Conservation (phyloP, 2,329 filamentous ascomycete genomes). For the Cryphonectria nitschkei region DNA sequence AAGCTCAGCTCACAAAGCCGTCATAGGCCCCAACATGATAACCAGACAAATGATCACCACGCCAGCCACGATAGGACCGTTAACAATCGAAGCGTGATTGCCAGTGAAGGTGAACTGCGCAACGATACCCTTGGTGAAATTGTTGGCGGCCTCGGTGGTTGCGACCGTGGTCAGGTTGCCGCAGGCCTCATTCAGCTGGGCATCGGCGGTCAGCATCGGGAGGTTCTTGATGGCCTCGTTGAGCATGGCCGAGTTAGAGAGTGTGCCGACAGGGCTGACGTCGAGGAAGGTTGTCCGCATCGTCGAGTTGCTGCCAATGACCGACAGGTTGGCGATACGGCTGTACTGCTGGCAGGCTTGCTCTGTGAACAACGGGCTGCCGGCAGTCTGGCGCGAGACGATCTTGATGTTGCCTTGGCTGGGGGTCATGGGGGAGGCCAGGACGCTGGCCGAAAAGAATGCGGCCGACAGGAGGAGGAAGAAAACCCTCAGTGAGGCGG, state of each 20-base stretch:
- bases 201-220: constrained; percentile 43
- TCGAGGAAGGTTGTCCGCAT: constrained; percentile 51
- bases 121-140: constrained; percentile 49
- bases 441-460: constrained; percentile 12
- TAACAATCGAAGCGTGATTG: constrained; percentile 6
- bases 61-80: constrained; percentile 13
- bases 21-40: neutral
- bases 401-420: constrained; percentile 13
- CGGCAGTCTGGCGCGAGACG: constrained; percentile 18
- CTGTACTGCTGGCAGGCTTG: constrained; percentile 47
- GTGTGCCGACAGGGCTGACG: constrained; percentile 47
- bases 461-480: constrained; percentile 22
- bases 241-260: constrained; percentile 44
- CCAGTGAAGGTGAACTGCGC: constrained; percentile 34
- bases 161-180: constrained; percentile 50
- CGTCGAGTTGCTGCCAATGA: constrained; percentile 48
- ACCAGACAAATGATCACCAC: constrained; percentile 12
- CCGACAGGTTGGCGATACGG: constrained; percentile 50
- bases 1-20: constrained; percentile 9
- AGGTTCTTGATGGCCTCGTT: constrained; percentile 44
- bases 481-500: constrained; percentile 10
- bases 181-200: constrained; percentile 46
- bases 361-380: constrained; percentile 1
- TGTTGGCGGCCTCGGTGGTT: constrained; percentile 46
- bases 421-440: constrained; percentile 18